phyloP scores from a whole-genome alignment of 306 rosid genomes.

The Arachis hypogaea region DNA sequence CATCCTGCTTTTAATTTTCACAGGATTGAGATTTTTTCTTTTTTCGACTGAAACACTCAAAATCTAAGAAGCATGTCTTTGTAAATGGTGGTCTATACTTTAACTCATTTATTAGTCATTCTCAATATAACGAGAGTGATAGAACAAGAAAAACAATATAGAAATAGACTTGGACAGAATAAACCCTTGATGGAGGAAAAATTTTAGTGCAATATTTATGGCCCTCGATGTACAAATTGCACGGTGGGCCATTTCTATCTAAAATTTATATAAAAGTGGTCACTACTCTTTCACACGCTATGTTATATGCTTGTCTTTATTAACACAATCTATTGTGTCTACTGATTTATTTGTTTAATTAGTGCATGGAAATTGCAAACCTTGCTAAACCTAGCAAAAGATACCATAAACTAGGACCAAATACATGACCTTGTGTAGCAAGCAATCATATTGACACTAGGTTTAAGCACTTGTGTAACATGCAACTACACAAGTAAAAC shows the following conservation, averaged over 20 bases:
- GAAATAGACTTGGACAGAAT: slow-evolving; percentile 2
- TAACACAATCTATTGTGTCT: not conserved
- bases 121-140: not conserved
- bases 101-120: not conserved
- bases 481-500: not conserved
- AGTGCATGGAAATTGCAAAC: not conserved
- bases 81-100: not conserved
- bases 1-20: no score
- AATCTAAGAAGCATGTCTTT: not conserved
- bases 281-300: not conserved
- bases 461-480: no score
- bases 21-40: no score
- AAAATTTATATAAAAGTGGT: not conserved
- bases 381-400: slow-evolving; percentile 4
- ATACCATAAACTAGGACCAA: not conserved
- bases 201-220: slow-evolving; percentile 1
- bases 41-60: no score
- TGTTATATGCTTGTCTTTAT: not conserved
- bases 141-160: not conserved
- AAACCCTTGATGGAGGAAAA: no score
- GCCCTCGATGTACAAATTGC: slow-evolving; percentile 17
- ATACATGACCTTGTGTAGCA: no score
- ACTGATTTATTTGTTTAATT: not conserved
- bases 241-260: not conserved
- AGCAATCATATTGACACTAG: no score